Evolutionary conservation across 2,329 filamentous ascomycete species (phyloP).

Genomic region (Plenodomus tracheiphilus): DNA sequence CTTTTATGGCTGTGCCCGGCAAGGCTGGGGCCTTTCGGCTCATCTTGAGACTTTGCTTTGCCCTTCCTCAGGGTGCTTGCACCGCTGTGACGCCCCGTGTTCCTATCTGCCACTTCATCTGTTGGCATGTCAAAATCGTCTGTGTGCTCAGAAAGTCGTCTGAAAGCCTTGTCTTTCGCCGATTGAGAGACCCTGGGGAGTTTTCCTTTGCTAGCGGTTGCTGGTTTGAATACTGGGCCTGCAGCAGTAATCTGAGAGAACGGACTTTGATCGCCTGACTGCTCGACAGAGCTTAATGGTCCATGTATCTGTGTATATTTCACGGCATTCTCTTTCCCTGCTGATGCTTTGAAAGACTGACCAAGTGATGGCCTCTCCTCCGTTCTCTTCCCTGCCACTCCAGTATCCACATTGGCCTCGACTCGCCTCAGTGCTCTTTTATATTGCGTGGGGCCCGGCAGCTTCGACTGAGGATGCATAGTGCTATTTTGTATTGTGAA

Average conservation of each 20-base stretch:
- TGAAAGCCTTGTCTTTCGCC: constrained; percentile 14
- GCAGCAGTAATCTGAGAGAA: neutral
- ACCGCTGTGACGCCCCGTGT: neutral
- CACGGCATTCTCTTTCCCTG: neutral
- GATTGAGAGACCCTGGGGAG: constrained; percentile 17
- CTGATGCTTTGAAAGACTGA: neutral
- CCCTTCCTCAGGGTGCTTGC: neutral
- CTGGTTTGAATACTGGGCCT: neutral
- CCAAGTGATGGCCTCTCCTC: neutral
- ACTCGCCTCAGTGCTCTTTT: neutral
- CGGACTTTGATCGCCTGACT: neutral
- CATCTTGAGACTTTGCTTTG: neutral
- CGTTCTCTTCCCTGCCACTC: neutral
- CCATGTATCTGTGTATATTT: neutral
- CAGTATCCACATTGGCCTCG: neutral
- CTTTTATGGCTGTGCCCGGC: neutral
- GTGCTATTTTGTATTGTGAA: neutral
- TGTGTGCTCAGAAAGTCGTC: constrained; percentile 4
- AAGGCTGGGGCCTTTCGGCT: neutral
- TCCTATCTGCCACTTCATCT: neutral
- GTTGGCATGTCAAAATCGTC: constrained; percentile 7
- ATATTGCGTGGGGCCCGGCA: neutral
- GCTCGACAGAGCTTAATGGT: neutral
- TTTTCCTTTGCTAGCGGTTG: constrained; percentile 14
- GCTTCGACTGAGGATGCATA: neutral